Evolutionary conservation across 2,329 filamentous ascomycete species (phyloP).

Genomic region (Atkinsonella hypoxylon): DNA sequence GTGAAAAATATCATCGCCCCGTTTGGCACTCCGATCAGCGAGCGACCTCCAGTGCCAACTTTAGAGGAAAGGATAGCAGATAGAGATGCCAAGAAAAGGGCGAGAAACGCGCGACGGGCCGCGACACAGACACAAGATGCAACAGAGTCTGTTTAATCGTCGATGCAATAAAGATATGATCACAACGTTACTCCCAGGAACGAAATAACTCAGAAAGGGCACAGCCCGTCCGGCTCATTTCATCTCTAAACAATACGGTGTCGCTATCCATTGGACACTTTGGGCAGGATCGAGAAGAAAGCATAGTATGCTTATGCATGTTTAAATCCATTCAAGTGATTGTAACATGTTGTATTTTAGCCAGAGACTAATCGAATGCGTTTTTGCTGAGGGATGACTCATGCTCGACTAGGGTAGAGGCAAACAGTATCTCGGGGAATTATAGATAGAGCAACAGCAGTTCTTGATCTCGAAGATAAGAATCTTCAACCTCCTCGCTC

Average conservation of each 20-base stretch:
- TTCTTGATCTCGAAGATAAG: neutral
- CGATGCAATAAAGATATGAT: neutral
- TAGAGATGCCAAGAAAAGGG: conserved; percentile 40
- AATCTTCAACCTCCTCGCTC: conserved; percentile 62
- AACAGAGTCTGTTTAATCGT: neutral
- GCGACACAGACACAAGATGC: conserved; percentile 17
- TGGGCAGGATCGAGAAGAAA: neutral
- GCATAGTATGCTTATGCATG: neutral
- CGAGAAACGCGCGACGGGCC: conserved; percentile 44
- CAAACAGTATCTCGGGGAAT: neutral
- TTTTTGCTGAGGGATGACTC: neutral
- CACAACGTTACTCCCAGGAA: no score
- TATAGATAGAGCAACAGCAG: neutral
- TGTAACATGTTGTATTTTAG: neutral
- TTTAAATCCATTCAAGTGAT: neutral
- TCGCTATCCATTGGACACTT: neutral
- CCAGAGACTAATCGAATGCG: neutral
- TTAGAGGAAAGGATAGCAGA: conserved; percentile 47
- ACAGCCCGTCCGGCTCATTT: neutral
- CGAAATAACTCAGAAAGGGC: neutral
- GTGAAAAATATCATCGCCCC: conserved; percentile 66
- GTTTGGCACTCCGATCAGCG: conserved; percentile 47
- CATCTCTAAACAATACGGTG: neutral
- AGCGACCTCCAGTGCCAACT: conserved; percentile 53
- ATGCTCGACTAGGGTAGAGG: neutral